Evolutionary conservation across 352 stramenopile genomes (phyloP).

Genomic region (Phytophthora pseudosyringae): DNA sequence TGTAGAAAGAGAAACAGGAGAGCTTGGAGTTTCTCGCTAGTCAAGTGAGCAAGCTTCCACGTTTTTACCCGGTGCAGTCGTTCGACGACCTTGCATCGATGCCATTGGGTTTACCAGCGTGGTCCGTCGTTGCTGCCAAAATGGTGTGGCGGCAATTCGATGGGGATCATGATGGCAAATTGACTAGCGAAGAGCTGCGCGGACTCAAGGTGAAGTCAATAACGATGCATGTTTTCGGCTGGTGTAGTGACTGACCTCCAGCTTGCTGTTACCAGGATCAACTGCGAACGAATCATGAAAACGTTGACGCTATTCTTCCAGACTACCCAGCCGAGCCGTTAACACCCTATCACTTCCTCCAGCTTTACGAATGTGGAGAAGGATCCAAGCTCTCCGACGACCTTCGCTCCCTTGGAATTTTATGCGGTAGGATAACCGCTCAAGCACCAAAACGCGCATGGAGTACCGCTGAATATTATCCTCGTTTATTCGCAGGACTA

Average conservation of each 20-base stretch:
- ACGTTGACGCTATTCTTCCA: constrained; percentile 36
- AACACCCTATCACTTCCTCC: constrained; percentile 26
- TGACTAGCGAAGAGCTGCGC: constrained; percentile 36
- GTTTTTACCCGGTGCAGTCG: constrained; percentile 11
- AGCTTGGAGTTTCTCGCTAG: constrained; percentile 49
- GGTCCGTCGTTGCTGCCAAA: constrained; percentile 39
- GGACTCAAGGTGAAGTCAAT: constrained; percentile 49
- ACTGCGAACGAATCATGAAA: constrained; percentile 29
- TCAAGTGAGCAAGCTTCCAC: constrained; percentile 44
- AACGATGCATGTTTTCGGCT: background rate
- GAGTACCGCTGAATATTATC: background rate
- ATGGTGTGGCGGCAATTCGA: constrained; percentile 55
- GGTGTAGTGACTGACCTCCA: background rate
- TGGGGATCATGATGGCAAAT: constrained; percentile 31
- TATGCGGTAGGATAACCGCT: constrained; percentile 41
- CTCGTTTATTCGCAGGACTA: constrained; percentile 20
- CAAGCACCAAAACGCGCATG: background rate
- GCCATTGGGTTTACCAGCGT: constrained; percentile 29
- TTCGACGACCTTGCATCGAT: background rate
- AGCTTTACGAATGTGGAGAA: constrained; percentile 43
- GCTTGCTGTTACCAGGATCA: constrained; percentile 23
- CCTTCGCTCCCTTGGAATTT: constrained; percentile 47
- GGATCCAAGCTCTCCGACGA: constrained; percentile 39
- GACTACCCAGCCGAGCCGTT: constrained; percentile 12
- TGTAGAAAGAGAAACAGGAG: constrained; percentile 65